These are phyloP conservation scores for Casuarina equisetifolia DNA, from an alignment of 306 rosid species.

Conservation along the genomic window DNA sequence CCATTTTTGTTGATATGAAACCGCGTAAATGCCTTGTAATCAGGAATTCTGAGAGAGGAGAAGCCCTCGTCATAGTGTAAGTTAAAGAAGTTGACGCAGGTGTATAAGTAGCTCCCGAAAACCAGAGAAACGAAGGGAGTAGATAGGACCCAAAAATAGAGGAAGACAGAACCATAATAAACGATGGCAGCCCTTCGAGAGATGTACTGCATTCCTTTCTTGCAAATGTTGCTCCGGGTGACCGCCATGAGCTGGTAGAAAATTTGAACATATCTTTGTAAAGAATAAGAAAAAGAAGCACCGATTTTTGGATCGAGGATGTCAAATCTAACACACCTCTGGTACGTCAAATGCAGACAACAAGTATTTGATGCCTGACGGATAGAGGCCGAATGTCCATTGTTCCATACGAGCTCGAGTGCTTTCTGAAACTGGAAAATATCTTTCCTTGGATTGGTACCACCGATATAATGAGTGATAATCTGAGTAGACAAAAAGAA, in stretches of 20 bases:
- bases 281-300: neutral
- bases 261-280: slow-evolving; percentile 1
- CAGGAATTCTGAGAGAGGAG: slow-evolving; percentile 91
- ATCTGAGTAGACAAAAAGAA: slow-evolving; percentile 35
- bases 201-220: slow-evolving; percentile 72
- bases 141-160: slow-evolving; percentile 86
- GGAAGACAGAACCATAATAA: slow-evolving; percentile 77
- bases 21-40: slow-evolving; percentile 85
- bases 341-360: slow-evolving; percentile 97
- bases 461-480: slow-evolving; percentile 87
- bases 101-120: slow-evolving; percentile 84
- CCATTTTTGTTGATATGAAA: slow-evolving; percentile 68
- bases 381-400: slow-evolving; percentile 95
- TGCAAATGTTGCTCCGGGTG: slow-evolving; percentile 77
- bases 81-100: slow-evolving; percentile 91
- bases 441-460: slow-evolving; percentile 74
- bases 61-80: slow-evolving; percentile 96
- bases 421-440: slow-evolving; percentile 85
- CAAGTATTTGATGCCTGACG: slow-evolving; percentile 87
- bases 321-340: slow-evolving; percentile 51
- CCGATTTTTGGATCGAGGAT: neutral
- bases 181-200: slow-evolving; percentile 69
- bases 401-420: slow-evolving; percentile 81
- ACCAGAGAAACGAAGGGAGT: slow-evolving; percentile 87
- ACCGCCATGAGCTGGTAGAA: slow-evolving; percentile 88